Percentiles rank a stretch among this genome's conserved stretches.
Evolutionary conservation across 768 basidiomycete species (phyloP).

Genomic region (Epithele typhae): DNA sequence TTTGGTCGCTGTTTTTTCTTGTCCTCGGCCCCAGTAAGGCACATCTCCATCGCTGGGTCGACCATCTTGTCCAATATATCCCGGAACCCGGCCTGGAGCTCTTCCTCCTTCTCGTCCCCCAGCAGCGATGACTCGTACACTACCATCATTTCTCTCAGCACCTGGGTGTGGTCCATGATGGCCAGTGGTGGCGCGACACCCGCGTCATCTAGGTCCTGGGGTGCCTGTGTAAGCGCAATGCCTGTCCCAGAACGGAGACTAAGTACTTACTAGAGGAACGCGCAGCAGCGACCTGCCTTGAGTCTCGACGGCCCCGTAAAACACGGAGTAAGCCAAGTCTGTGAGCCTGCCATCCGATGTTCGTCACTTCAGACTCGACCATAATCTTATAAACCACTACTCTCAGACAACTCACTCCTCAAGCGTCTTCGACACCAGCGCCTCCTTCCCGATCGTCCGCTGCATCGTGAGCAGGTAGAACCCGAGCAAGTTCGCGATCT

Average conservation of each 20-base stretch:
- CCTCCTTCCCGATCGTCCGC: conserved; percentile 83
- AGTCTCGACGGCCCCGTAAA: conserved; percentile 82
- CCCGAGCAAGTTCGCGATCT: conserved; percentile 90
- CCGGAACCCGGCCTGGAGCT: conserved; percentile 45
- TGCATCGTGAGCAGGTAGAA: conserved; percentile 94
- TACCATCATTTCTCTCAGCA: conserved; percentile 82
- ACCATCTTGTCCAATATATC: conserved; percentile 79
- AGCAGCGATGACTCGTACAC: conserved; percentile 87
- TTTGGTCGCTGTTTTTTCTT: conserved; percentile 47
- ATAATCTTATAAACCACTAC: neutral
- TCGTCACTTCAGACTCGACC: neutral
- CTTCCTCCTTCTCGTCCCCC: conserved; percentile 40
- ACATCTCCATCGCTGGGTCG: conserved; percentile 80
- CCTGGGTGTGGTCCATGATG: conserved; percentile 78
- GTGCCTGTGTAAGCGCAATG: no score
- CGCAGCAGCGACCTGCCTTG: conserved; percentile 68
- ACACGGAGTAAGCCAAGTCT: conserved; percentile 73
- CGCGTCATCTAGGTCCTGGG: conserved; percentile 63
- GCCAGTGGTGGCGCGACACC: conserved; percentile 69
- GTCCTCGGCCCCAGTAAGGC: conserved; percentile 59
- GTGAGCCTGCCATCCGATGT: conserved; percentile 72
- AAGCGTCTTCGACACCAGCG: conserved; percentile 70
- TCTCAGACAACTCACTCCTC: conserved; percentile 53
- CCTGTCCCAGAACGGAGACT: neutral
- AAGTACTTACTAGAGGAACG: conserved; percentile 45